A percentile compares a stretch with the other conserved stretches of the same genome.
These are phyloP conservation scores for Aspergillus ibericus DNA, from an alignment of 2,329 filamentous ascomycete species.

Conservation along the genomic window DNA sequence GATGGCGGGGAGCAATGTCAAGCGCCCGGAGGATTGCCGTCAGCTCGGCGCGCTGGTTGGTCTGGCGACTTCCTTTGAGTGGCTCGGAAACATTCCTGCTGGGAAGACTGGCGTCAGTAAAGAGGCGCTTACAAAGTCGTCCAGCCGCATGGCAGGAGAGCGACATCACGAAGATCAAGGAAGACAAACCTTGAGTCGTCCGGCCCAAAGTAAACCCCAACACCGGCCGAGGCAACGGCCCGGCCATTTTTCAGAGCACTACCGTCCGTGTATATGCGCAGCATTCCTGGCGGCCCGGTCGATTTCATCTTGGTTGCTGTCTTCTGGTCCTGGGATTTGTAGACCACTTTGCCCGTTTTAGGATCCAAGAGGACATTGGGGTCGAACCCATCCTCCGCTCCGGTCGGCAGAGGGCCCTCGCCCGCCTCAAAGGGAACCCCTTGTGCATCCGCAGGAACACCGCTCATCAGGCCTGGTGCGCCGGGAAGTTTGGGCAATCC, in stretches of 20 bases:
- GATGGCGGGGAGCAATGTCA: conserved; percentile 67
- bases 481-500: conserved; percentile 35
- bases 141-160: not conserved
- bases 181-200: conserved; percentile 53
- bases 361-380: conserved; percentile 57
- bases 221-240: conserved; percentile 56
- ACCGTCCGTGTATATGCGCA: conserved; percentile 65
- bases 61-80: conserved; percentile 72
- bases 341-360: conserved; percentile 54
- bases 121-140: not conserved
- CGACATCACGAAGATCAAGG: not conserved
- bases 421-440: conserved; percentile 52
- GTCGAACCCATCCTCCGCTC: conserved; percentile 63
- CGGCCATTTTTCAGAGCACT: conserved; percentile 61
- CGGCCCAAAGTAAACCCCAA: conserved; percentile 66
- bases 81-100: conserved; percentile 72
- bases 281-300: conserved; percentile 49
- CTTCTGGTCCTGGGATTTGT: conserved; percentile 55
- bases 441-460: conserved; percentile 45
- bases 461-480: conserved; percentile 41
- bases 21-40: conserved; percentile 83
- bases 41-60: conserved; percentile 94
- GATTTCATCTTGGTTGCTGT: conserved; percentile 46
- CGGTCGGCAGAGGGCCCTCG: conserved; percentile 55
- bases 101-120: conserved; percentile 24